phyloP scores from a whole-genome alignment of 352 stramenopile genomes.

The Phytophthora parvispora region DNA sequence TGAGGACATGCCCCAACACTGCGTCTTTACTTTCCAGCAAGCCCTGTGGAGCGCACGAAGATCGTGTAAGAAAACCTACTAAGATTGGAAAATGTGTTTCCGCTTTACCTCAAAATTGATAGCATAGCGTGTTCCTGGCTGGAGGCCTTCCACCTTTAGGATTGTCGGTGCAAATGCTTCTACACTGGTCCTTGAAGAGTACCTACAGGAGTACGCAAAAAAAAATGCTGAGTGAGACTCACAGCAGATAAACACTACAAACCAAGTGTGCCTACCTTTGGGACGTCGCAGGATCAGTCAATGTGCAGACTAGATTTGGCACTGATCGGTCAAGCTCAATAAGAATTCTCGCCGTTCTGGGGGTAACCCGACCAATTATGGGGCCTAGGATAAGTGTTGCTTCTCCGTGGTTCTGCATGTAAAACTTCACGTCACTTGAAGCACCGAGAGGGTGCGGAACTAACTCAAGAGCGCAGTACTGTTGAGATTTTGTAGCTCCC shows the following conservation, averaged over 20 bases:
- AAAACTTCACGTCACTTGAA: constrained; percentile 43
- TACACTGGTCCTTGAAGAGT: constrained; percentile 31
- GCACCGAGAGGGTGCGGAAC: constrained; percentile 54
- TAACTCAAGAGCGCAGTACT: constrained; percentile 64
- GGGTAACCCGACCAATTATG: constrained; percentile 71
- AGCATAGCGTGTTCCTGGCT: constrained; percentile 61
- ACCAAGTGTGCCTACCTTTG: constrained; percentile 35
- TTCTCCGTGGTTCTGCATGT: constrained; percentile 41
- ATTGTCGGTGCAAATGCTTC: constrained; percentile 65
- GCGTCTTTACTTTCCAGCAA: constrained; percentile 35
- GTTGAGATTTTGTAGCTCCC: constrained; percentile 16
- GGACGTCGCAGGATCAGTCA: constrained; percentile 39
- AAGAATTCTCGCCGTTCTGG: constrained; percentile 61
- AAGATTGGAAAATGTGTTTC: neutral
- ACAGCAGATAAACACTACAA: neutral
- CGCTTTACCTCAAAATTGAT: constrained; percentile 63
- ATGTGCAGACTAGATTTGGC: constrained; percentile 44
- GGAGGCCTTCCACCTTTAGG: constrained; percentile 68
- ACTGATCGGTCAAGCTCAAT: constrained; percentile 67
- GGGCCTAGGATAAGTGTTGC: constrained; percentile 66
- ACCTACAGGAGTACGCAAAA: constrained; percentile 14
- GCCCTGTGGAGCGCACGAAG: constrained; percentile 33
- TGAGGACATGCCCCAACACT: constrained; percentile 47
- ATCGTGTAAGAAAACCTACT: neutral
- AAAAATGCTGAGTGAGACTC: neutral